Evolutionary conservation across 495 filamentous ascomycete species (phyloP).

Genomic region (Sordaria brevicollis): DNA sequence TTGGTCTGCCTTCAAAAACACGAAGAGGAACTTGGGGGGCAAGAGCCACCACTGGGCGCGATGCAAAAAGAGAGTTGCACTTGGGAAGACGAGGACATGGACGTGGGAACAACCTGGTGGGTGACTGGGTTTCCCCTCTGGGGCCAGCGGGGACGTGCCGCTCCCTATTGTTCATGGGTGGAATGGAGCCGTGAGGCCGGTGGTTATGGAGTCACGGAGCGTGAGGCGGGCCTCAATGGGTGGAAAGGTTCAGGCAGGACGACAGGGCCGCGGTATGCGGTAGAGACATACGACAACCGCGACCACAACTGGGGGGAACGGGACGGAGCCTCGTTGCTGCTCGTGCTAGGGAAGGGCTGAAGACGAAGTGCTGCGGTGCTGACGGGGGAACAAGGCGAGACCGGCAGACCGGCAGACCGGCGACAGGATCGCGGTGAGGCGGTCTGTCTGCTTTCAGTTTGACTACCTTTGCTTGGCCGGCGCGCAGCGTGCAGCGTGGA

Average conservation of each 20-base stretch:
- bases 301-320: background rate
- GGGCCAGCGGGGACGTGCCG: constrained; percentile 44
- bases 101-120: constrained; percentile 26
- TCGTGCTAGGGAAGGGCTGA: background rate
- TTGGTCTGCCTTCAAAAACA: background rate
- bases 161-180: constrained; percentile 41
- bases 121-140: constrained; percentile 43
- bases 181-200: constrained; percentile 9
- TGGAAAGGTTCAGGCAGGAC: background rate
- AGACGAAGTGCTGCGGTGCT: constrained; percentile 4
- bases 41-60: background rate
- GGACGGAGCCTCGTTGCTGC: background rate
- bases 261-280: background rate
- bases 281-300: background rate
- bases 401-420: background rate
- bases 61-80: background rate
- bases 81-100: background rate
- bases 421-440: background rate
- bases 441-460: background rate
- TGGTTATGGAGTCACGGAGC: constrained; percentile 5
- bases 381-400: background rate
- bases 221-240: constrained; percentile 8
- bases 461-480: background rate
- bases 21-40: background rate
- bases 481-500: background rate